Evolutionary conservation across 164 flowering plant genomes (phyloP).

Genomic region (Chimonanthus praecox): DNA sequence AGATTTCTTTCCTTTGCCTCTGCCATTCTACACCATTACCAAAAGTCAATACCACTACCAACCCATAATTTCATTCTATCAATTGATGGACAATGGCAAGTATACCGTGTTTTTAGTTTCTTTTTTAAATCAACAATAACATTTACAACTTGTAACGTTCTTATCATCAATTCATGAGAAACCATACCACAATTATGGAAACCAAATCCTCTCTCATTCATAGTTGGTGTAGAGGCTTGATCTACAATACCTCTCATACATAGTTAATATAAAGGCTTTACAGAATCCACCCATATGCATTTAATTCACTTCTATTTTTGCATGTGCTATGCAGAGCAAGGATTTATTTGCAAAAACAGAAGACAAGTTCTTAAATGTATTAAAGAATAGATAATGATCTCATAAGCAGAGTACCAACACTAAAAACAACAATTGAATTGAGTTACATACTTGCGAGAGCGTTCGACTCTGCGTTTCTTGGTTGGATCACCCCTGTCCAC

Average conservation of each 20-base stretch:
- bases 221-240: no score
- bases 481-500: conserved; percentile 67
- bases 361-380: background rate
- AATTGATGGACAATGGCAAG: no score
- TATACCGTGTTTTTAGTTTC: no score
- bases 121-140: no score
- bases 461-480: conserved; percentile 77
- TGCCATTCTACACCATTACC: conserved; percentile 52
- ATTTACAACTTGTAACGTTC: no score
- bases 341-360: no score
- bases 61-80: background rate
- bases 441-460: conserved; percentile 68
- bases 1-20: conserved; percentile 74
- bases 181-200: no score
- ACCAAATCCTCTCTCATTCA: background rate
- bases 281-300: background rate
- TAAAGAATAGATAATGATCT: background rate
- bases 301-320: background rate
- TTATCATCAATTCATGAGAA: no score
- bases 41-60: background rate
- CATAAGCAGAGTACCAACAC: background rate
- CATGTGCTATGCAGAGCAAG: background rate
- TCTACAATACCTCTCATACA: no score
- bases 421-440: background rate
- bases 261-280: background rate